Percentiles rank a stretch among this genome's conserved stretches.
These are phyloP conservation scores for Mycena crocata DNA, from an alignment of 768 basidiomycete genomes.

Conservation along the genomic window DNA sequence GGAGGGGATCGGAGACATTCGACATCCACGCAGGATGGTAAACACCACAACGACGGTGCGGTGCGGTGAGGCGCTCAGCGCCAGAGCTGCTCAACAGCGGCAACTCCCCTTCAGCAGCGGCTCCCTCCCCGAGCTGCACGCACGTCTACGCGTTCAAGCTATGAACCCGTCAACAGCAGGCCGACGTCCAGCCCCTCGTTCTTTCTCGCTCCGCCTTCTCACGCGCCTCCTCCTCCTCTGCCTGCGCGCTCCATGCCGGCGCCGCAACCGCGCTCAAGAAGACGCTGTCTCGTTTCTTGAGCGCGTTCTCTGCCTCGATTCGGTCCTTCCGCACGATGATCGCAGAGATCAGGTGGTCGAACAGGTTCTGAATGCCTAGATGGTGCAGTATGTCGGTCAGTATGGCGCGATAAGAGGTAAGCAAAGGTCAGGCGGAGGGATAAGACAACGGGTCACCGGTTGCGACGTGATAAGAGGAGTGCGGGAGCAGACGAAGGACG, in stretches of 20 bases:
- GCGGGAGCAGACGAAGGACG: conserved; percentile 13
- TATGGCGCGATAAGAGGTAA: background rate
- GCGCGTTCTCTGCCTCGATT: conserved; percentile 85
- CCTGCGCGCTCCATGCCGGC: conserved; percentile 83
- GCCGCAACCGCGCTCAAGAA: conserved; percentile 72
- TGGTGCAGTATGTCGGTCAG: too few relatives aligned
- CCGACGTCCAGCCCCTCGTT: conserved; percentile 38
- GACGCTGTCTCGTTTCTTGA: conserved; percentile 87
- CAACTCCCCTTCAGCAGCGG: background rate
- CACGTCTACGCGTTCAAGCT: too few relatives aligned
- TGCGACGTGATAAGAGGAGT: conserved; percentile 5
- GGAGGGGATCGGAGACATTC: too few relatives aligned
- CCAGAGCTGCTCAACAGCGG: too few relatives aligned
- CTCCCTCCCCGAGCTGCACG: background rate
- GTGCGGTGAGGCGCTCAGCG: conserved; percentile 10
- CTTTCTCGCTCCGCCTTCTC: conserved; percentile 57
- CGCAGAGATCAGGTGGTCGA: conserved; percentile 80
- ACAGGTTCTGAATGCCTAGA: conserved; percentile 83
- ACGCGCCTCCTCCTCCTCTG: conserved; percentile 82
- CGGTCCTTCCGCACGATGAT: conserved; percentile 83
- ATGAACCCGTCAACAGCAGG: background rate
- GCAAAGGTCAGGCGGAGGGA: too few relatives aligned
- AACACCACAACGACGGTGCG: background rate
- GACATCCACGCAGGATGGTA: too few relatives aligned
- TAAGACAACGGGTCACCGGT: too few relatives aligned